Evolutionary conservation across 1,284 basidiomycete species (phyloP), one percentile per base, ranked within the genome.

Genomic region (Cutaneotrichosporon daszewskae): DNA sequence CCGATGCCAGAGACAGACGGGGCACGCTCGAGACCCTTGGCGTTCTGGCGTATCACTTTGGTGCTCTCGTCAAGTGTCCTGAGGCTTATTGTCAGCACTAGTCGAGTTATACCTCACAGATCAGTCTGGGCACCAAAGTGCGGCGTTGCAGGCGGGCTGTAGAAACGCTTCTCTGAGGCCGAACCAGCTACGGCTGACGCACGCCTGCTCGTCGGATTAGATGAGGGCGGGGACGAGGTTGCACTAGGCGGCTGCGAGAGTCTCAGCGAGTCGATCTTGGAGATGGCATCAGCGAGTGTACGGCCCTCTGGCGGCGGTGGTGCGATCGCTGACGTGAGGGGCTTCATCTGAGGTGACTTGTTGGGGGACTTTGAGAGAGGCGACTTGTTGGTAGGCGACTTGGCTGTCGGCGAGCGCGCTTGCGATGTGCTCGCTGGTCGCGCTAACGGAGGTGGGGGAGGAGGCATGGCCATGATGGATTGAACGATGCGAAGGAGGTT

Each of bases 1-100:
- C 72, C 72, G 31, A 73, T 73, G 27, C 72, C 72, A 1, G 68
- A 69, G 8, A 73, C 72, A 4, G 65, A 68, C 1, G 71, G 64
- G 0, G 72, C 70, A 29, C 68, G 47, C 12, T 59, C 55, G 1
- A 65, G 64, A 3, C 66, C 68, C 28, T 58, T 22, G 16, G 29
- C 39, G 12, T 49, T 69, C 37, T 64, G 57, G 32, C 67, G 49
- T 17, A 72, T 54, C 2, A 71, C 59, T 34, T 62, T 64, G 8
- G 69, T 69, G 34, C 58, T 64, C 44, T 72, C 66, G 40, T 72
- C 69, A 26, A 72, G 54, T 3, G 65, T 62, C 40, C 53, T 59
- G 19, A 72, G 49, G 32, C 68, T 69, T 13, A 23, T 4, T 13
- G 40, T 48, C 34, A 52, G 40, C 27, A 23, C 23, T n/a, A 19